Evolutionary conservation across 2,329 filamentous ascomycete species (phyloP), one percentile per base, ranked within the genome.

Genomic region (Amphichorda felina): DNA sequence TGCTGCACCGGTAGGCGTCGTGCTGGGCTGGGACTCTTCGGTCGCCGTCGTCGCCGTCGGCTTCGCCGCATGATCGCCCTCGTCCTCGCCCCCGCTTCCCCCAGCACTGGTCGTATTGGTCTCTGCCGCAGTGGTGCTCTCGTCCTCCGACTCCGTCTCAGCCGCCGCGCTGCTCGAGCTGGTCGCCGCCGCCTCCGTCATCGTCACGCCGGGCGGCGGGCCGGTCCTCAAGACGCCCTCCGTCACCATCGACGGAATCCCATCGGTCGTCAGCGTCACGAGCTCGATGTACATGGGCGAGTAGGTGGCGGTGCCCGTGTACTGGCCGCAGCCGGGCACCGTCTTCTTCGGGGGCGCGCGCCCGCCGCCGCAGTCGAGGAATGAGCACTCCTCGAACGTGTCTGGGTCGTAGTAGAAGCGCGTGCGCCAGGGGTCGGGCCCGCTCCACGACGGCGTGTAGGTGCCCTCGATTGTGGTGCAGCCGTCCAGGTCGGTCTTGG

Each of bases 351-450:
- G 70, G 3, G 77, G 73, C 8, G 75, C 78, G 31, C 70, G 65
- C 37, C 76, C 78, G 43, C 78, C 78, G 39, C 78, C 77, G 55
- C 78, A 82, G 66, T 82, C 77, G 44, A 76, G 64, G 41, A 72
- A 49, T 9, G 62, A 61, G 64, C 78, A 82, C 50, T 81, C 61
- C 59, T 81, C 75, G 50, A 75, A 74, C 14, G 68, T 73, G 44
- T 57, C 73, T 2, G 75, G 75, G 36, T 78, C 68, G 53, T 73
- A 80, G 63, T 64, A 81, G 46, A 75, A 54, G 32, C 66, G 40
- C 37, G 62, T 68, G 30, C 63, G 61, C 45, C 64, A 67, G 40
- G 55, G 50, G 32, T 49, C 45, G 17, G 47, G 50, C 36, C 38
- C 30, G 21, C 21, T 24, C 9, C 19, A 21, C 13, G 18, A 9